A percentile compares a stretch with the other conserved stretches of the same genome.
Conservation (phyloP, 331 rosid species). For the Rhamnella rubrinervis region DNA sequence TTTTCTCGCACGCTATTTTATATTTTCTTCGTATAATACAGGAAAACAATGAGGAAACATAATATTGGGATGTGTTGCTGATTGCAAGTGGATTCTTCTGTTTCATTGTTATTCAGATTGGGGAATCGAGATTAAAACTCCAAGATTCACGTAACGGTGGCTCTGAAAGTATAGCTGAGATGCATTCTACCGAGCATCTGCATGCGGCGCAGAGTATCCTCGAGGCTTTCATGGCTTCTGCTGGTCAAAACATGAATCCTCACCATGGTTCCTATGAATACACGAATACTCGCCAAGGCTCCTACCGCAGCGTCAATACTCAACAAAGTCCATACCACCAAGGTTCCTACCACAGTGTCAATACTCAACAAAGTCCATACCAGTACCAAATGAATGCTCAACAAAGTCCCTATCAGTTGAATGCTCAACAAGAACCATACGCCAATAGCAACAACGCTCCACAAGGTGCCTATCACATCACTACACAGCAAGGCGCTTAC, state of each 20-base stretch:
- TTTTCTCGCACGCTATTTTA: too few species aligned
- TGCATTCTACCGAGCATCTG: conserved; percentile 20
- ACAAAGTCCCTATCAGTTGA: conserved; percentile 31
- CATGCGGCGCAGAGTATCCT: conserved; percentile 25
- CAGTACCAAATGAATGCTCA: conserved; percentile 6
- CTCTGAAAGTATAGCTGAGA: conserved; percentile 14
- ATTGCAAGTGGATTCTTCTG: not conserved
- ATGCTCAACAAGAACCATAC: conserved; percentile 28
- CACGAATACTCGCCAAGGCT: conserved; percentile 17
- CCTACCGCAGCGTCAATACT: conserved; percentile 4
- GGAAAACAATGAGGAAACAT: too few species aligned
- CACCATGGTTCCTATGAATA: conserved; percentile 16
- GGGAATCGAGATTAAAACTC: conserved; percentile 20
- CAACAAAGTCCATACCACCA: conserved; percentile 7
- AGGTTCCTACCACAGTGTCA: conserved; percentile 11
- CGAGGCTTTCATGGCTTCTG: conserved; percentile 20
- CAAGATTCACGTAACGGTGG: conserved; percentile 19
- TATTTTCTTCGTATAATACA: too few species aligned
- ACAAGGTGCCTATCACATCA: conserved; percentile 13
- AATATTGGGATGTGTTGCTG: too few species aligned
- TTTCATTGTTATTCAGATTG: conserved; percentile 20
- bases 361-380: conserved; percentile 3
- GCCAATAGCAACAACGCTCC: conserved; percentile 17
- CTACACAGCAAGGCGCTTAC: conserved; percentile 22
- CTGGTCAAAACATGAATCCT: conserved; percentile 19